Evolutionary conservation across 1,139 yeast genomes (phyloP).

Genomic region (Hyphopichia pseudoburtonii): DNA sequence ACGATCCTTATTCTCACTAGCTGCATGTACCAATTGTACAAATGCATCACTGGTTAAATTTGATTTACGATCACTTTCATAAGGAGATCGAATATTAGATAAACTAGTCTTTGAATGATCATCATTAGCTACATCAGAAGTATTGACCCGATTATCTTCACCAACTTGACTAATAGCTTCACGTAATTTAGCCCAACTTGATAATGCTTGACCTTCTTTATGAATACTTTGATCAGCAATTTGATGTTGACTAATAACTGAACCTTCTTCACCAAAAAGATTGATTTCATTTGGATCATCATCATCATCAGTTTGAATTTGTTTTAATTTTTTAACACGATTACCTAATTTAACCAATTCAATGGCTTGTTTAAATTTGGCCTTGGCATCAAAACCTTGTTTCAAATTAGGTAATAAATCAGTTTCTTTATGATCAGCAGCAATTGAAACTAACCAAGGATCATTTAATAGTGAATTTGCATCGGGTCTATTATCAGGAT

Average conservation of each 20-base stretch:
- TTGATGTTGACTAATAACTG: slow-evolving; percentile 3
- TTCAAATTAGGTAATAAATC: slow-evolving; percentile 69
- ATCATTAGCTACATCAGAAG: slow-evolving; percentile 9
- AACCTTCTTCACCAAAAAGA: slow-evolving; percentile 35
- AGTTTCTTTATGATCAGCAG: slow-evolving; percentile 46
- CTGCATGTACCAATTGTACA: slow-evolving; percentile 74
- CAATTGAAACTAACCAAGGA: slow-evolving; percentile 64
- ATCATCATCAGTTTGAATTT: slow-evolving; percentile 50
- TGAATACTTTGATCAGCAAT: neutral
- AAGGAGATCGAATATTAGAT: slow-evolving; percentile 13
- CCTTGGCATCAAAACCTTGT: slow-evolving; percentile 80
- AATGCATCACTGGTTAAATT: slow-evolving; percentile 47
- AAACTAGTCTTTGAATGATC: slow-evolving; percentile 20
- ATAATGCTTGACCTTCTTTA: slow-evolving; percentile 4
- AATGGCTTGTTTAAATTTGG: slow-evolving; percentile 82
- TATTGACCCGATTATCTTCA: slow-evolving; percentile 10
- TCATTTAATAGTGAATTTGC: slow-evolving; percentile 62
- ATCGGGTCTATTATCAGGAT: slow-evolving; percentile 68
- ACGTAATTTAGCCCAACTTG: slow-evolving; percentile 24
- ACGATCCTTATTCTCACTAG: slow-evolving; percentile 64
- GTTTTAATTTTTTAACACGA: slow-evolving; percentile 65
- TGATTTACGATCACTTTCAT: slow-evolving; percentile 13
- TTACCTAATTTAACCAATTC: slow-evolving; percentile 77
- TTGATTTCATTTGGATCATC: slow-evolving; percentile 54
- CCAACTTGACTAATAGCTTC: slow-evolving; percentile 15